phyloP scores from a whole-genome alignment of 73 alveolate species.

The Durusdinium trenchii region DNA sequence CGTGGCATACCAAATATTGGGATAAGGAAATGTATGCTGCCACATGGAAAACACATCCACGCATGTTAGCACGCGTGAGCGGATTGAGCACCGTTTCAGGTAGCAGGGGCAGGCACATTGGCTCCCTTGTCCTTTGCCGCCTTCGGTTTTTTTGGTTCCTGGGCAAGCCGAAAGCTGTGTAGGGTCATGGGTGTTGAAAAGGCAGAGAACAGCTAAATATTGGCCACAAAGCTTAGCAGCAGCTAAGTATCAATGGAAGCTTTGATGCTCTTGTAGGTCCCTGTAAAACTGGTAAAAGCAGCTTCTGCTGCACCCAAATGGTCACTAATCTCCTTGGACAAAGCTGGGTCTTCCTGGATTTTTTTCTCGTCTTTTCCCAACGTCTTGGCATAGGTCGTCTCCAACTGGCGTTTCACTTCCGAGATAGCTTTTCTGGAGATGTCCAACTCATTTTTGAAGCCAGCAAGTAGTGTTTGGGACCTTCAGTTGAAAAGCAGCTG shows the following conservation, averaged over 20 bases:
- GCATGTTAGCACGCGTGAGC: no score
- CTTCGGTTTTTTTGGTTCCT: no score
- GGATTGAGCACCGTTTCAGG: no score
- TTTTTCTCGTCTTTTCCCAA: not conserved
- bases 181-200: no score
- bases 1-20: no score
- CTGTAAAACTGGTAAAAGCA: not conserved
- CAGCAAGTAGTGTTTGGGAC: not conserved
- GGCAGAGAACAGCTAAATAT: no score
- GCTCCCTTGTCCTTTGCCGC: no score
- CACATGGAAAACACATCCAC: no score
- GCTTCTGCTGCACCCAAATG: not conserved
- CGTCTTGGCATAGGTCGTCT: not conserved
- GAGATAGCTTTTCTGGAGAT: not conserved
- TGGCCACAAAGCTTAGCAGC: no score
- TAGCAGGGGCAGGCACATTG: no score
- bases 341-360: not conserved
- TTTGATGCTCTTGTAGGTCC: not conserved
- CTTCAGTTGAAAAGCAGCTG: not conserved
- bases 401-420: not conserved
- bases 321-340: not conserved
- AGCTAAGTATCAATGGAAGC: not conserved
- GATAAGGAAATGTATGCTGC: no score
- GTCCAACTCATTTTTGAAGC: not conserved
- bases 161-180: no score